Evolutionary conservation across 2,329 filamentous ascomycete species (phyloP).

Genomic region (Fusarium mundagurra): DNA sequence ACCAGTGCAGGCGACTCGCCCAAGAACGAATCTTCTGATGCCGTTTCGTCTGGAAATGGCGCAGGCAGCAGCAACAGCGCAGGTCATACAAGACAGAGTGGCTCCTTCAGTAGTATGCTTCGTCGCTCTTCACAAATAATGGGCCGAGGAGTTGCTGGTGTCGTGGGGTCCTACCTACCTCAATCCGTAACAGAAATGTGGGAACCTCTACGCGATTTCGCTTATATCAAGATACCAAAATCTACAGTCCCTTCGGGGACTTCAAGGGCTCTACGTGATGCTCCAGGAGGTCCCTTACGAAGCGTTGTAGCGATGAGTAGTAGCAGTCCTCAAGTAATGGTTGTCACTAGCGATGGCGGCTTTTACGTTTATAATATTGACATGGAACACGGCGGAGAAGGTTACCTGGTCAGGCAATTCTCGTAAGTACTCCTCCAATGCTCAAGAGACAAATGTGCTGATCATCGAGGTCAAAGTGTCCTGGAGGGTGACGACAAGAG

Average conservation of each 20-base stretch:
- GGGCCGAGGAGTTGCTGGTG: constrained; percentile 86
- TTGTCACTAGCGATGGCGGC: constrained; percentile 93
- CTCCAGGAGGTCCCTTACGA: constrained; percentile 65
- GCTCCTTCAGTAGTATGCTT: constrained; percentile 88
- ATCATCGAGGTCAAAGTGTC: constrained; percentile 51
- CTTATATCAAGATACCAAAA: constrained; percentile 92
- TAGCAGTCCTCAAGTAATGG: constrained; percentile 95
- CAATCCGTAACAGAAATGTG: constrained; percentile 97
- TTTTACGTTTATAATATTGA: constrained; percentile 98
- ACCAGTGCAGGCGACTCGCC: constrained; percentile 64
- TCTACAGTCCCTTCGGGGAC: constrained; percentile 40
- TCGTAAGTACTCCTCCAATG: constrained; percentile 71
- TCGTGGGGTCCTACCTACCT: constrained; percentile 90
- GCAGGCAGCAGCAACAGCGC: constrained; percentile 41
- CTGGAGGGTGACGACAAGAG: constrained; percentile 65
- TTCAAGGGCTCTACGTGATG: constrained; percentile 44
- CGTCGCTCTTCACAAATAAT: constrained; percentile 96
- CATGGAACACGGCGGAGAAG: constrained; percentile 93
- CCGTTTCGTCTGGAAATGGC: constrained; percentile 42
- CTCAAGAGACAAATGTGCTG: neutral
- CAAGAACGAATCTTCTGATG: constrained; percentile 58
- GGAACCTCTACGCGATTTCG: constrained; percentile 95
- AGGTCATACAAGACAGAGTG: constrained; percentile 65
- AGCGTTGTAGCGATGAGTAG: constrained; percentile 98
- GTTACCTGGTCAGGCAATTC: constrained; percentile 88